A percentile compares a stretch with the other conserved stretches of the same genome.
Conservation (phyloP, 2,329 filamentous ascomycete genomes). For the Hirsutella thompsonii region DNA sequence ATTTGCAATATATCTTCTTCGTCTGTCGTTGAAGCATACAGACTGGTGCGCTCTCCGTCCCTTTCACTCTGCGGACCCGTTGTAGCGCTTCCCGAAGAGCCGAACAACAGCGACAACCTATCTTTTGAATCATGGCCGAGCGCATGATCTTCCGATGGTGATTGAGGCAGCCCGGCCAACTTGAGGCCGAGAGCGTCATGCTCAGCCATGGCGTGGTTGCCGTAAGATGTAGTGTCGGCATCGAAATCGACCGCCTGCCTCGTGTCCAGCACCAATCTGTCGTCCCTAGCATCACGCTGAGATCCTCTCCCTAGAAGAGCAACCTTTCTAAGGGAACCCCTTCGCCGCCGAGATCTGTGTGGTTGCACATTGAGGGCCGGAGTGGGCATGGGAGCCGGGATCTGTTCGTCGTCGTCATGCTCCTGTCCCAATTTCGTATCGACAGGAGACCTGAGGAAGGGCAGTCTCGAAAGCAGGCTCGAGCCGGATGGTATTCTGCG, state of each 20-base stretch:
- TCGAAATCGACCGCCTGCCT: slow-evolving; percentile 14
- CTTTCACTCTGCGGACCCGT: slow-evolving; percentile 6
- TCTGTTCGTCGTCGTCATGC: slow-evolving; percentile 18
- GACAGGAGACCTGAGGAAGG: slow-evolving; percentile 45
- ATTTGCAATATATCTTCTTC: slow-evolving; percentile 69
- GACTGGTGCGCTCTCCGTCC: slow-evolving; percentile 11
- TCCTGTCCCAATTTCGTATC: slow-evolving; percentile 15
- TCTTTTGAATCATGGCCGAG: slow-evolving; percentile 18
- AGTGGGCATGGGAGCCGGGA: slow-evolving; percentile 10
- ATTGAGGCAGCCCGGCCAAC: slow-evolving; percentile 31
- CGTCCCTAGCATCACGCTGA: slow-evolving; percentile 45
- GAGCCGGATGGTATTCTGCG: slow-evolving; percentile 43
- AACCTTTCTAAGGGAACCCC: slow-evolving; percentile 77
- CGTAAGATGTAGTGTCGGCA: slow-evolving; percentile 7
- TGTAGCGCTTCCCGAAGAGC: slow-evolving; percentile 6
- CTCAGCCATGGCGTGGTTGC: slow-evolving; percentile 9
- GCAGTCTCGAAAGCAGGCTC: slow-evolving; percentile 54
- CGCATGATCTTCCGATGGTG: slow-evolving; percentile 32
- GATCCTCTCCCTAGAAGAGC: slow-evolving; percentile 67
- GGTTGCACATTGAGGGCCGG: slow-evolving; percentile 22
- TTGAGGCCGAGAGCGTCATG: slow-evolving; percentile 30
- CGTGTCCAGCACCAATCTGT: slow-evolving; percentile 29
- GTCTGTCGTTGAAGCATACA: slow-evolving; percentile 57
- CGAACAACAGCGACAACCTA: slow-evolving; percentile 6
- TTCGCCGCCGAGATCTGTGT: slow-evolving; percentile 51